phyloP scores from a whole-genome alignment of 768 basidiomycete genomes.

The Scleroderma citrinum region DNA sequence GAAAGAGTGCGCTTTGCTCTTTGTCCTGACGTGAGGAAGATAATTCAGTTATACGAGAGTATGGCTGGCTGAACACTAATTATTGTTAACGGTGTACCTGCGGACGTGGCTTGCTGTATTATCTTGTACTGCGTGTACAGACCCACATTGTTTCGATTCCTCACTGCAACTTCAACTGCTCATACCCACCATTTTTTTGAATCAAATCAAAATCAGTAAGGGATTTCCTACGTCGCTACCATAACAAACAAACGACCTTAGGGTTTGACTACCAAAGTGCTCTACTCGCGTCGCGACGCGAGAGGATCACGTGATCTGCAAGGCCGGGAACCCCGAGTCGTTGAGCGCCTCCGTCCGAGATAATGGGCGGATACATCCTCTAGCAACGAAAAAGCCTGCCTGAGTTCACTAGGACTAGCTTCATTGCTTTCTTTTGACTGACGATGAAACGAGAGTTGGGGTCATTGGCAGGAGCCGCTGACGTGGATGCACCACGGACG shows the following conservation, averaged over 20 bases:
- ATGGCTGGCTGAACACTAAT: conserved; percentile 16
- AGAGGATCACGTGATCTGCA: conserved; percentile 24
- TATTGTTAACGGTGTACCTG: not conserved
- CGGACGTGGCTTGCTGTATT: not conserved
- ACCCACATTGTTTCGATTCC: not conserved
- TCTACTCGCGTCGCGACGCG: not conserved
- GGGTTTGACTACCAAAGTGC: too few relatives aligned
- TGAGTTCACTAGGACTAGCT: conserved; percentile 17
- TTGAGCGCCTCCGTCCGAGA: conserved; percentile 21
- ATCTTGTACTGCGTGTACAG: not conserved
- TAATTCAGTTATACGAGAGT: conserved; percentile 54
- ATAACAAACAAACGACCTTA: too few relatives aligned
- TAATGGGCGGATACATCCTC: conserved; percentile 28
- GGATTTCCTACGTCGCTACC: not conserved
- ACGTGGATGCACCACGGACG: conserved; percentile 41
- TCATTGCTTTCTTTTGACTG: conserved; percentile 15
- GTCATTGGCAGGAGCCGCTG: conserved; percentile 32
- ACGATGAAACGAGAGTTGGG: conserved; percentile 52
- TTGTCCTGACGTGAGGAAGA: conserved; percentile 58
- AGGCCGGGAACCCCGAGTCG: conserved; percentile 14
- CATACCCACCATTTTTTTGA: too few relatives aligned
- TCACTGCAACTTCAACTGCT: too few relatives aligned
- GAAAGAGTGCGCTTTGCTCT: conserved; percentile 65
- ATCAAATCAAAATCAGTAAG: too few relatives aligned
- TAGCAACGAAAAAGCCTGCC: conserved; percentile 20